A percentile compares a stretch with the other conserved stretches of the same genome.
phyloP scores from a whole-genome alignment of 2,329 filamentous ascomycete species.

The Pyrenochaeta sp. region DNA sequence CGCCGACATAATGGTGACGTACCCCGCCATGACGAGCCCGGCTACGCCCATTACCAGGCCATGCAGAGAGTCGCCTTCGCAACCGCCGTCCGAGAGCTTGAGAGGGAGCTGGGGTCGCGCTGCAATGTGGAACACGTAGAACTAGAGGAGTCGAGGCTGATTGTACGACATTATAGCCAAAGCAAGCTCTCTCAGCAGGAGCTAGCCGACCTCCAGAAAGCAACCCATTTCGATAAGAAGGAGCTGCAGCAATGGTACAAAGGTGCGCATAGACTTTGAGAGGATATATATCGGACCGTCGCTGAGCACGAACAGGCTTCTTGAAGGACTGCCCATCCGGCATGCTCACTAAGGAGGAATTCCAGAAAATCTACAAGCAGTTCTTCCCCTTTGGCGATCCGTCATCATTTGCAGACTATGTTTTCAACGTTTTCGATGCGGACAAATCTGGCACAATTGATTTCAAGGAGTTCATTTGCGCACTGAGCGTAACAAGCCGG shows the following conservation, averaged over 20 bases:
- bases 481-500: constrained; percentile 92
- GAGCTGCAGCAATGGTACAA: constrained; percentile 99
- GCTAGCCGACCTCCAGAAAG: constrained; percentile 92
- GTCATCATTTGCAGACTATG: constrained; percentile 96
- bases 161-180: constrained; percentile 69
- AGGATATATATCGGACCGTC: neutral
- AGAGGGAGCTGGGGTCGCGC: constrained; percentile 33
- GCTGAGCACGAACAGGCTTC: constrained; percentile 71
- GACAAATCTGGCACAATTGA: constrained; percentile 98
- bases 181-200: constrained; percentile 98
- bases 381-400: constrained; percentile 99
- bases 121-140: constrained; percentile 30
- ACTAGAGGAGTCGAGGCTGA: constrained; percentile 45
- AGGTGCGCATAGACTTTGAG: constrained; percentile 65
- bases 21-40: constrained; percentile 34
- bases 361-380: constrained; percentile 99
- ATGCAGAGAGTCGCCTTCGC: constrained; percentile 34
- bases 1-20: constrained; percentile 32
- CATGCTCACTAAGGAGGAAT: constrained; percentile 97
- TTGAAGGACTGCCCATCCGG: constrained; percentile 97
- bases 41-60: constrained; percentile 37
- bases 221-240: constrained; percentile 99
- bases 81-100: constrained; percentile 33
- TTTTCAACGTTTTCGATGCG: constrained; percentile 98
- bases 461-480: constrained; percentile 99